A percentile compares a stretch with the other conserved stretches of the same genome.
Conservation (phyloP, 495 filamentous ascomycete genomes). For the Xylaria scruposa region DNA sequence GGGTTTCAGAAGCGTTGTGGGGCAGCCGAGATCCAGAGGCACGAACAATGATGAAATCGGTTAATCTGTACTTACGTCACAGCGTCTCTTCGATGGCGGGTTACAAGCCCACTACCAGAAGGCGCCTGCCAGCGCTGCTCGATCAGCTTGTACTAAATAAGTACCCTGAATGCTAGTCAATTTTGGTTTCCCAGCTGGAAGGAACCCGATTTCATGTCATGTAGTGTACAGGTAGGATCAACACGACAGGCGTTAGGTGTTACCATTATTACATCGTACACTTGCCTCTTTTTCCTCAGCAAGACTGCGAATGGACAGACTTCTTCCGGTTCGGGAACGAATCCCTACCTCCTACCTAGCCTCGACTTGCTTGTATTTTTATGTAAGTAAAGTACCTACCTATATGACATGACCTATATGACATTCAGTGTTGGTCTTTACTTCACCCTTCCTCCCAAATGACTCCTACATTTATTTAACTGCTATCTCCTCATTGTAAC, state of each 20-base stretch:
- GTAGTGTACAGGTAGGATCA: conserved; percentile 14
- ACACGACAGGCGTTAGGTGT: conserved; percentile 8
- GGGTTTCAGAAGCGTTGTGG: background rate
- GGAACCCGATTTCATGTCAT: conserved; percentile 10
- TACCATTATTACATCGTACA: background rate
- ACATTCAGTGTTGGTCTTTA: background rate
- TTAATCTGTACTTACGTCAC: conserved; percentile 26
- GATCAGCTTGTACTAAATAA: background rate
- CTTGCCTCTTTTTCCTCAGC: background rate
- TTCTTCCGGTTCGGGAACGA: background rate
- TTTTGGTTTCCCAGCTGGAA: conserved; percentile 14
- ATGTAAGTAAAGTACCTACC: background rate
- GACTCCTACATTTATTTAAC: no score
- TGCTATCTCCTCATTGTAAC: background rate
- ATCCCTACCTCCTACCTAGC: background rate
- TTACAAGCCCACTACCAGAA: background rate
- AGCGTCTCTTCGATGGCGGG: conserved; percentile 4
- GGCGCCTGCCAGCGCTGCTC: background rate
- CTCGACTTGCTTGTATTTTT: background rate
- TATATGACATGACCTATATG: conserved; percentile 6
- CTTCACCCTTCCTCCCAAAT: background rate
- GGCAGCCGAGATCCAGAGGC: background rate
- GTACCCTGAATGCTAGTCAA: background rate
- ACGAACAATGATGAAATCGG: conserved; percentile 23
- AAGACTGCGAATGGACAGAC: background rate